Evolutionary conservation across 177 flowering plant species (phyloP).

Genomic region (Vitis hybrid): DNA sequence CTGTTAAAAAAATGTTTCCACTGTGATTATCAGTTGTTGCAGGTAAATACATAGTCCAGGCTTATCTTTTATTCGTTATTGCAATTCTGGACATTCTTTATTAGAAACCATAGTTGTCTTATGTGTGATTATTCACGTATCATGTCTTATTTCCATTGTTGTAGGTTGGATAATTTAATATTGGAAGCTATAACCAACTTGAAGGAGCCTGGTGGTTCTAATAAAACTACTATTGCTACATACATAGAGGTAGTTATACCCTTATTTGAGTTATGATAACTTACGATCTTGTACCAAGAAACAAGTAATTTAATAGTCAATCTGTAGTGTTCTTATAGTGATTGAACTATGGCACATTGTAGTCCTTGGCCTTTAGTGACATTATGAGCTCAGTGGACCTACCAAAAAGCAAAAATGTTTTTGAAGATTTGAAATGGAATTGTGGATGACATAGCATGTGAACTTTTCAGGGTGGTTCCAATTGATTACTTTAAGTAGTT

Average conservation of each 20-base stretch:
- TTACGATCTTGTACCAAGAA: background rate
- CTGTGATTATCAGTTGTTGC: too few relatives aligned
- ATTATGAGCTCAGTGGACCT: background rate
- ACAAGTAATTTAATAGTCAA: background rate
- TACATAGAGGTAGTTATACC: conserved; percentile 57
- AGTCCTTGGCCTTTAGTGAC: background rate
- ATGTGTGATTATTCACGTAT: too few relatives aligned
- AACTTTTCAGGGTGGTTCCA: background rate
- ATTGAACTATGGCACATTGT: background rate
- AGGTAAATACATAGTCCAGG: too few relatives aligned
- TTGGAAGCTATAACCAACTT: conserved; percentile 59
- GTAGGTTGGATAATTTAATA: conserved; percentile 67
- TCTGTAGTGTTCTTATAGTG: background rate
- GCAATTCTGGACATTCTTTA: too few relatives aligned
- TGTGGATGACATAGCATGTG: background rate
- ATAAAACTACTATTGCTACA: conserved; percentile 59
- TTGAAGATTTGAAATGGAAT: background rate
- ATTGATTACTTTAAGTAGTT: background rate
- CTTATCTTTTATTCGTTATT: too few relatives aligned
- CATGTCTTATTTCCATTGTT: conserved; percentile 9
- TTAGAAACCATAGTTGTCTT: too few relatives aligned
- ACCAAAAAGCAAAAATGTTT: background rate
- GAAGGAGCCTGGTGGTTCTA: conserved; percentile 71
- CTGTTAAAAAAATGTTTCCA: too few relatives aligned
- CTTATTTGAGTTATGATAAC: background rate